phyloP scores from a whole-genome alignment of 257 asterid genomes.

The Vinca minor region DNA sequence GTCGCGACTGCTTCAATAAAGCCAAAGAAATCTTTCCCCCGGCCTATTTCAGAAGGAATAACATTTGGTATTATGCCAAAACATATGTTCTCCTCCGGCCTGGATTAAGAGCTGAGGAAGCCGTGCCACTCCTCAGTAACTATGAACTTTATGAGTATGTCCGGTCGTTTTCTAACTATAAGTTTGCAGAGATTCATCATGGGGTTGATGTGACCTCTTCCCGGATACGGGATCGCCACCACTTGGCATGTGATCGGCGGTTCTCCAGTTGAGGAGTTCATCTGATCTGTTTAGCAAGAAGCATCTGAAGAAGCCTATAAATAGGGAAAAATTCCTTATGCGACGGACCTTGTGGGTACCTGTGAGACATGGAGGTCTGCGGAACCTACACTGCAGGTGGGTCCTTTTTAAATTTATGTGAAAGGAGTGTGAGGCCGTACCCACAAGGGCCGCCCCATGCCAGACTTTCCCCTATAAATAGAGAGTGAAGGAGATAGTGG shows the following conservation, averaged over 20 bases:
- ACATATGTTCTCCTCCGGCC: constrained; percentile 35
- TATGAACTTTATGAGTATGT: constrained; percentile 28
- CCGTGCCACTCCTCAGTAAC: constrained; percentile 41
- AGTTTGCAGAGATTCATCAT: constrained; percentile 25
- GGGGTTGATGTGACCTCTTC: constrained; percentile 77
- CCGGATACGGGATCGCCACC: constrained; percentile 76
- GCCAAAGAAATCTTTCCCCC: constrained; percentile 31
- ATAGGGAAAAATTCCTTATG: too few species aligned
- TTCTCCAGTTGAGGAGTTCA: neutral
- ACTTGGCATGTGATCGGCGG: constrained; percentile 30
- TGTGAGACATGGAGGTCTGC: too few species aligned
- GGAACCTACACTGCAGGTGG: too few species aligned
- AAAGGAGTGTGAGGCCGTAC: too few species aligned
- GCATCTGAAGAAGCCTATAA: too few species aligned
- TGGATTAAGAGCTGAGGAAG: constrained; percentile 26
- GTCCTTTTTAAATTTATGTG: too few species aligned
- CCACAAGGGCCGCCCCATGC: too few species aligned
- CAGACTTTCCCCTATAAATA: too few species aligned
- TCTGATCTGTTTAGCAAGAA: too few species aligned
- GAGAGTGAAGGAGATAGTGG: too few species aligned
- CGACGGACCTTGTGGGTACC: too few species aligned
- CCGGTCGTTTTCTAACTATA: constrained; percentile 18
- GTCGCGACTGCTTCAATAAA: constrained; percentile 29
- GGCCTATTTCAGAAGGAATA: constrained; percentile 44
- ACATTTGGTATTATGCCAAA: constrained; percentile 45